Percentiles rank a stretch among this genome's conserved stretches.
Conservation (phyloP, 2,329 filamentous ascomycete genomes). For the Talaromyces amestolkiae region DNA sequence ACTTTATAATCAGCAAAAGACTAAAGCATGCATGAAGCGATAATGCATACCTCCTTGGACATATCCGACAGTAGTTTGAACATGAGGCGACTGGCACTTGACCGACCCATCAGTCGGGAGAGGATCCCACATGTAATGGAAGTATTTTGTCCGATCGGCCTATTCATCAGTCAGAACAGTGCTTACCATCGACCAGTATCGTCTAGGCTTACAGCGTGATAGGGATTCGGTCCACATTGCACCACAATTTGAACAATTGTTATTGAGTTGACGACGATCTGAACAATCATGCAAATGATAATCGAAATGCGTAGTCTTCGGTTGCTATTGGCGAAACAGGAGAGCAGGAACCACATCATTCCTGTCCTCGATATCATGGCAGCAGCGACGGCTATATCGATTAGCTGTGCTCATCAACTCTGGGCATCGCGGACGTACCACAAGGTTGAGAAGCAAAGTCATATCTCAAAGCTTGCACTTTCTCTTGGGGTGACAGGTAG, state of each 20-base stretch:
- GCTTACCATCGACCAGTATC: neutral
- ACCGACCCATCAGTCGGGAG: constrained; percentile 35
- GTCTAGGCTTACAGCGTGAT: constrained; percentile 28
- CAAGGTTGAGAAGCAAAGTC: constrained; percentile 28
- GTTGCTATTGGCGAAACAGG: constrained; percentile 34
- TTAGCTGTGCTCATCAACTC: neutral
- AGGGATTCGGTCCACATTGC: constrained; percentile 37
- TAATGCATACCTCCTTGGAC: constrained; percentile 33
- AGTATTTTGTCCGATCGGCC: constrained; percentile 33
- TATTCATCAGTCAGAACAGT: constrained; percentile 10
- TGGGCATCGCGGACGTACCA: constrained; percentile 14
- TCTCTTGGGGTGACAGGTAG: constrained; percentile 29
- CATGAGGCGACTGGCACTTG: constrained; percentile 32
- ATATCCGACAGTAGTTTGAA: constrained; percentile 37
- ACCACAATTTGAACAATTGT: constrained; percentile 36
- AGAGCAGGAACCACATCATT: constrained; percentile 39
- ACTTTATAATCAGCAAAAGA: neutral
- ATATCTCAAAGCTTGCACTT: constrained; percentile 29
- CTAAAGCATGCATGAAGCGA: neutral
- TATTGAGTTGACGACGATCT: constrained; percentile 34
- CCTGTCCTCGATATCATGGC: constrained; percentile 37
- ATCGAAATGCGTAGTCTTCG: constrained; percentile 31
- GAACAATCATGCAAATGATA: constrained; percentile 32
- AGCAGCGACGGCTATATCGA: constrained; percentile 28
- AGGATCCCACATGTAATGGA: constrained; percentile 41